phyloP scores from a whole-genome alignment of 768 basidiomycete genomes.

The Termitomyces sp. region DNA sequence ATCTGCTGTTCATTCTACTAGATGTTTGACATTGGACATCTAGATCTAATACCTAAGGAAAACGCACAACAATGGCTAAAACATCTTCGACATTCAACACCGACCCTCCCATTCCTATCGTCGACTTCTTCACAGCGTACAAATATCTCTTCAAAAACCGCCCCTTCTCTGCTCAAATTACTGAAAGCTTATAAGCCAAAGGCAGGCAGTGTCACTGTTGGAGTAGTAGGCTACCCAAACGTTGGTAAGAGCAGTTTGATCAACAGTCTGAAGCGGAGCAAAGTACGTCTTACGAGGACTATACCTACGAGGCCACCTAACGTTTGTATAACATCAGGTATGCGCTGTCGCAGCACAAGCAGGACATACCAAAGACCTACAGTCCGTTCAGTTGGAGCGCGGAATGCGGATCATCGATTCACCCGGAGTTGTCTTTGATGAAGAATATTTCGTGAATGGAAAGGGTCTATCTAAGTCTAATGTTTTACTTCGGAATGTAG shows the following conservation, averaged over 20 bases:
- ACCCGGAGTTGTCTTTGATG: constrained; percentile 96
- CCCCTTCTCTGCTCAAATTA: constrained; percentile 73
- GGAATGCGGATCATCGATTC: constrained; percentile 93
- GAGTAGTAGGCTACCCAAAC: constrained; percentile 95
- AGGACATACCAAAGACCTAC: constrained; percentile 89
- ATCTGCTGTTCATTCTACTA: not conserved
- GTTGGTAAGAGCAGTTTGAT: constrained; percentile 96
- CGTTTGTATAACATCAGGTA: constrained; percentile 42
- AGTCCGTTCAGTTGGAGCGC: constrained; percentile 89
- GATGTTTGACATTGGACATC: not conserved
- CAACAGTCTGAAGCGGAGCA: constrained; percentile 85
- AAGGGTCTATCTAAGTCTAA: constrained; percentile 52
- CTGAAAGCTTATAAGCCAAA: constrained; percentile 81
- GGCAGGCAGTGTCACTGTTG: constrained; percentile 73
- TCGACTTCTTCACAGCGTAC: constrained; percentile 73
- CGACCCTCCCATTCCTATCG: constrained; percentile 89
- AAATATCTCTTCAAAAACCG: constrained; percentile 76
- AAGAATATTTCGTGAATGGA: constrained; percentile 41
- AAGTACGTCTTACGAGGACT: constrained; percentile 38
- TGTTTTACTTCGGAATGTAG: constrained; percentile 80
- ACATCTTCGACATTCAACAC: constrained; percentile 88
- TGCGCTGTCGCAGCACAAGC: constrained; percentile 94
- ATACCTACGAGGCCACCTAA: not conserved
- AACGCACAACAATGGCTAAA: constrained; percentile 91
- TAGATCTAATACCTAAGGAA: constrained; percentile 85